Evolutionary conservation across 352 stramenopile genomes (phyloP).

Genomic region (Phytopythium mirpurense): DNA sequence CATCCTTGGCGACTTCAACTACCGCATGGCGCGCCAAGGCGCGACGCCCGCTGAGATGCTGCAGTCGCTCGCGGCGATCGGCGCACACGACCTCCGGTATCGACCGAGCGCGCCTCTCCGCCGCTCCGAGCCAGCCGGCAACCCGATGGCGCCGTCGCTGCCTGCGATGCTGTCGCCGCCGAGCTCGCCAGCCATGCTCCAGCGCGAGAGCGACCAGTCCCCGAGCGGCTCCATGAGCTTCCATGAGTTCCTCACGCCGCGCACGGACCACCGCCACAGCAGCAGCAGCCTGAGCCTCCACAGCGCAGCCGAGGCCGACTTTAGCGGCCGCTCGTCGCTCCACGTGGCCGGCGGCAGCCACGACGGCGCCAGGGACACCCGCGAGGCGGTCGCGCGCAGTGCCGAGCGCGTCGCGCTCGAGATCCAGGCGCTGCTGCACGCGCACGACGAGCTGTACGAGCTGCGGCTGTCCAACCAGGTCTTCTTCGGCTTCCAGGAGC

Average conservation of each 20-base stretch:
- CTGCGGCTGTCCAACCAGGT: slow-evolving; percentile 60
- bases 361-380: slow-evolving; percentile 1
- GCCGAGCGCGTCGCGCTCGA: slow-evolving; percentile 2
- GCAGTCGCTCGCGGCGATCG: slow-evolving; percentile 20
- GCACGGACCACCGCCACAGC: slow-evolving; percentile 26
- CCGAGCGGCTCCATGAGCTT: slow-evolving; percentile 27
- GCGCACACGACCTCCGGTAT: slow-evolving; percentile 1
- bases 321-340: background rate
- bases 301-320: slow-evolving; percentile 4
- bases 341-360: background rate
- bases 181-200: slow-evolving; percentile 20
- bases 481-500: slow-evolving; percentile 78
- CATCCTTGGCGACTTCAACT: slow-evolving; percentile 89
- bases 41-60: slow-evolving; percentile 54
- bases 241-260: slow-evolving; percentile 42
- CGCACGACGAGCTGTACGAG: slow-evolving; percentile 71
- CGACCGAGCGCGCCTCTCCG: background rate
- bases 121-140: background rate
- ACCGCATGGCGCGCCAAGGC: slow-evolving; percentile 50
- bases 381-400: slow-evolving; percentile 2
- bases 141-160: slow-evolving; percentile 8
- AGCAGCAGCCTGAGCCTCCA: slow-evolving; percentile 9
- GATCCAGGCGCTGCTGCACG: slow-evolving; percentile 36
- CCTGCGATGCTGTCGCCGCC: slow-evolving; percentile 15
- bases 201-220: slow-evolving; percentile 23